Percentiles rank a stretch among this genome's conserved stretches.
Conservation (phyloP, 2,329 filamentous ascomycete species). For the Chaetomium strumarium region DNA sequence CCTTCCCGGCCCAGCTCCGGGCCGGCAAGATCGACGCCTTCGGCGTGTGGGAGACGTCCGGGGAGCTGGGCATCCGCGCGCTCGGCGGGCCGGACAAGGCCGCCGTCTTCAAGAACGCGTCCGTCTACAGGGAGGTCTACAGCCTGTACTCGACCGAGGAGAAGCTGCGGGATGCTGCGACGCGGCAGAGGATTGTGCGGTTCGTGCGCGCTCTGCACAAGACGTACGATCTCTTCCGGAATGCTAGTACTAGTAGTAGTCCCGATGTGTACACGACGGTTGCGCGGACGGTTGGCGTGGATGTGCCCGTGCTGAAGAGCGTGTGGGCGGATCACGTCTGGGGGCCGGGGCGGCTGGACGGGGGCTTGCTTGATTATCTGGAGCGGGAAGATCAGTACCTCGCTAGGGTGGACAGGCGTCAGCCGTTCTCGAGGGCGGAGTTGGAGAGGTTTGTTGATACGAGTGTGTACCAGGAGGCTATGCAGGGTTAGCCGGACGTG, state of each 20-base stretch:
- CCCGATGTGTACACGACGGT: constrained; percentile 24
- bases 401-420: constrained; percentile 7
- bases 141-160: constrained; percentile 30
- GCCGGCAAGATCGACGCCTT: constrained; percentile 28
- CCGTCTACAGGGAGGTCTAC: constrained; percentile 32
- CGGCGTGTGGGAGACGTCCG: constrained; percentile 32
- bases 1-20: constrained; percentile 28
- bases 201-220: constrained; percentile 29
- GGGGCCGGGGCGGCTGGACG: constrained; percentile 10
- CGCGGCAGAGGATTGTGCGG: constrained; percentile 28
- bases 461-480: constrained; percentile 15
- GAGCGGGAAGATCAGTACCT: constrained; percentile 13
- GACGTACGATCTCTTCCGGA: constrained; percentile 27
- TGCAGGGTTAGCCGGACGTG: not conserved
- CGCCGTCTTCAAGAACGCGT: constrained; percentile 28
- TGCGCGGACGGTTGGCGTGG: not conserved
- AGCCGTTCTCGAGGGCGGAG: constrained; percentile 10
- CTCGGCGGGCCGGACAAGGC: constrained; percentile 25
- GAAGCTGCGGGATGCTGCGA: constrained; percentile 28
- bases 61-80: constrained; percentile 28
- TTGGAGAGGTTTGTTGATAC: constrained; percentile 14
- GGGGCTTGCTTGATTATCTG: constrained; percentile 10
- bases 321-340: constrained; percentile 15
- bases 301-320: constrained; percentile 13
- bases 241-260: no score